Evolutionary conservation across 2,329 filamentous ascomycete species (phyloP).

Genomic region (Colletotrichum lupini): DNA sequence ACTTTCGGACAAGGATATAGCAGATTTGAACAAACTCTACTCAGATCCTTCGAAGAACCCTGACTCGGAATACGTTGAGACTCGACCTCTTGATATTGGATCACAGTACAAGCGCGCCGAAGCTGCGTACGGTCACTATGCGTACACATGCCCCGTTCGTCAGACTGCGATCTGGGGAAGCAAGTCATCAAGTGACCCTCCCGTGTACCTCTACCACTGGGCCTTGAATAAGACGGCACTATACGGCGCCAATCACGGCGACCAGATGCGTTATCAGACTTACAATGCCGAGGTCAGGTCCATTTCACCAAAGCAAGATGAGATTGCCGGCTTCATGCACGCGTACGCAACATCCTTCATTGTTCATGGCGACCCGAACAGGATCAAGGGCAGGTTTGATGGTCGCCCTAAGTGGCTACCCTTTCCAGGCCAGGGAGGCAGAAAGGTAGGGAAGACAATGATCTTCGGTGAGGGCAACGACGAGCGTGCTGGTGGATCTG

Average conservation of each 20-base stretch:
- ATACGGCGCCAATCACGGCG: slow-evolving; percentile 53
- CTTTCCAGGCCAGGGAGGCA: slow-evolving; percentile 39
- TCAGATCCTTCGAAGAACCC: slow-evolving; percentile 45
- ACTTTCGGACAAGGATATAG: slow-evolving; percentile 43
- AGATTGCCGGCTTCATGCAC: slow-evolving; percentile 32
- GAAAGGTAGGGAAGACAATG: slow-evolving; percentile 48
- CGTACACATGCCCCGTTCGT: slow-evolving; percentile 62
- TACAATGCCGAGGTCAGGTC: slow-evolving; percentile 50
- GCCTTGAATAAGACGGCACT: slow-evolving; percentile 41
- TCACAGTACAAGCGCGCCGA: slow-evolving; percentile 65
- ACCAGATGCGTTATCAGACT: slow-evolving; percentile 56
- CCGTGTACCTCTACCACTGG: slow-evolving; percentile 45
- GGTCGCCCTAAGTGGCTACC: slow-evolving; percentile 39
- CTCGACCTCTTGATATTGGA: slow-evolving; percentile 49
- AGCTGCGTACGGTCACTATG: slow-evolving; percentile 65
- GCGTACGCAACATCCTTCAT: slow-evolving; percentile 26
- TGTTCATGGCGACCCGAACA: slow-evolving; percentile 28
- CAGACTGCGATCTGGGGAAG: slow-evolving; percentile 53
- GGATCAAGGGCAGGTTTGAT: slow-evolving; percentile 38
- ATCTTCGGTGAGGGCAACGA: slow-evolving; percentile 59
- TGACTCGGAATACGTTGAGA: slow-evolving; percentile 45
- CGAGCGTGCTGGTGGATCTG: slow-evolving; percentile 55
- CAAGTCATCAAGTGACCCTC: slow-evolving; percentile 26
- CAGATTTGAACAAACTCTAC: slow-evolving; percentile 44
- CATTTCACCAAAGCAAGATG: slow-evolving; percentile 45